Evolutionary conservation across 2,329 filamentous ascomycete genomes (phyloP).

Genomic region (Talaromyces verruculosus): DNA sequence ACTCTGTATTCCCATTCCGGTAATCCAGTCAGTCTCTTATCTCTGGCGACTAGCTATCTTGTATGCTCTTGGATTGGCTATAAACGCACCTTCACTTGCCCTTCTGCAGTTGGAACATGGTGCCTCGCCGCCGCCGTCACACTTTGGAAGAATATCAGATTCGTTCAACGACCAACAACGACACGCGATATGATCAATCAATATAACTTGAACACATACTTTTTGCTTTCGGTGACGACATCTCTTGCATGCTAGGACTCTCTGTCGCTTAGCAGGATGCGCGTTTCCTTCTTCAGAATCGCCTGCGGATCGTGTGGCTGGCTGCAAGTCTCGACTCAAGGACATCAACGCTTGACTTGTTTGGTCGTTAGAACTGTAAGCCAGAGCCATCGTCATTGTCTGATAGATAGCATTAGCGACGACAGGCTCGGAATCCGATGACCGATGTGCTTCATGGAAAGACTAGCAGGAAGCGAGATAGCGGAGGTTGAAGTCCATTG

Average conservation of each 20-base stretch:
- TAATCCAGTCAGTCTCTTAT: neutral
- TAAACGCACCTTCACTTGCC: neutral
- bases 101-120: neutral
- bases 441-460: neutral
- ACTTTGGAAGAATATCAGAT: neutral
- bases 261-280: conserved; percentile 1
- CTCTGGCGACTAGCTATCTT: neutral
- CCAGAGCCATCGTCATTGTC: neutral
- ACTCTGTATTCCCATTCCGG: neutral
- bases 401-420: neutral
- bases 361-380: neutral
- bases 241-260: conserved; percentile 10
- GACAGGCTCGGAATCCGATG: neutral
- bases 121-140: neutral
- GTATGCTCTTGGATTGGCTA: neutral
- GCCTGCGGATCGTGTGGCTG: neutral
- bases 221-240: conserved; percentile 8
- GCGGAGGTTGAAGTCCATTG: neutral
- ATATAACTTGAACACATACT: neutral
- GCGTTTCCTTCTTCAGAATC: neutral
- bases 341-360: neutral
- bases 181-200: neutral
- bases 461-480: neutral
- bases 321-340: neutral
- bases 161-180: neutral